These are phyloP conservation scores for Cutaneotrichosporon spelunceum DNA, from an alignment of 1,284 basidiomycete genomes.

Conservation along the genomic window DNA sequence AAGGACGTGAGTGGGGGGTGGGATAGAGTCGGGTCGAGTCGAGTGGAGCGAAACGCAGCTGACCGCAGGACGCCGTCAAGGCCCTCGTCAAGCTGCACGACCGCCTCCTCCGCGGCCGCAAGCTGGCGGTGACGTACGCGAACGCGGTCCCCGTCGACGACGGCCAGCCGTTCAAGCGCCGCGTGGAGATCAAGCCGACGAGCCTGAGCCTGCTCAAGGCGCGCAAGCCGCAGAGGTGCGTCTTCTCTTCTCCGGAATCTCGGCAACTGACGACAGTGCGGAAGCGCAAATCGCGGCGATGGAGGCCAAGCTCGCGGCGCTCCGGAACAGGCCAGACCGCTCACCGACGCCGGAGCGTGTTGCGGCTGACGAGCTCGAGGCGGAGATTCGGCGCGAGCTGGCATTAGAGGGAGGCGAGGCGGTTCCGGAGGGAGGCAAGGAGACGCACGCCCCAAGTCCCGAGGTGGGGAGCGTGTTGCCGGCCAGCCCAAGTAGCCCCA, in stretches of 20 bases:
- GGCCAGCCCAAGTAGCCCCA: neutral
- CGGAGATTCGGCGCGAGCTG: slow-evolving; percentile 21
- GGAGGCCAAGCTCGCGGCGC: slow-evolving; percentile 85
- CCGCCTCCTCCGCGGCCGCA: slow-evolving; percentile 77
- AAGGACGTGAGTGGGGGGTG: slow-evolving; percentile 66
- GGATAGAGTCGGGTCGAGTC: neutral
- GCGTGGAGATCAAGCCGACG: slow-evolving; percentile 69
- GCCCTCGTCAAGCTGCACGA: slow-evolving; percentile 74
- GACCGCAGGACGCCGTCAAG: slow-evolving; percentile 71
- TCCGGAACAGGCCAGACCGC: slow-evolving; percentile 55
- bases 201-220: slow-evolving; percentile 82
- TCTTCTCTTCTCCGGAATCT: neutral
- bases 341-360: slow-evolving; percentile 20
- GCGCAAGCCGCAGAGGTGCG: slow-evolving; percentile 61
- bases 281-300: slow-evolving; percentile 86
- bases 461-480: neutral
- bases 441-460: neutral
- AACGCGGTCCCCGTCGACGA: slow-evolving; percentile 57
- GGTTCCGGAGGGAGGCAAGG: slow-evolving; percentile 3
- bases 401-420: slow-evolving; percentile 17
- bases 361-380: slow-evolving; percentile 22
- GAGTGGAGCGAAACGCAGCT: neutral
- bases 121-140: slow-evolving; percentile 82
- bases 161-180: slow-evolving; percentile 8
- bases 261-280: slow-evolving; percentile 59